These are phyloP conservation scores for Cytospora leucostoma DNA, from an alignment of 2,329 filamentous ascomycete genomes.

Conservation along the genomic window DNA sequence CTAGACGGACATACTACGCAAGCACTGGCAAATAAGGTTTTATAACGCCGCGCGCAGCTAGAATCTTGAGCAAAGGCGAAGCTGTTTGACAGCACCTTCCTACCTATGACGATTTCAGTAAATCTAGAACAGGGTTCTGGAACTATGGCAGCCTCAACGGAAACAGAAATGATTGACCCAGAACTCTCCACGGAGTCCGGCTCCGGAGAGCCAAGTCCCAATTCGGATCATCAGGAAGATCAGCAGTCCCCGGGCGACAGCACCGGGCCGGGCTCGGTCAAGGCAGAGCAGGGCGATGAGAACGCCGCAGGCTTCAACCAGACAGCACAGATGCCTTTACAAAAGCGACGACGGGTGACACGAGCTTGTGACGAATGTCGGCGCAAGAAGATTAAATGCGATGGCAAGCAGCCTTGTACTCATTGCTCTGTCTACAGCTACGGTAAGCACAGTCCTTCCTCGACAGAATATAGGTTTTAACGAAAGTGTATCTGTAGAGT, in stretches of 20 bases:
- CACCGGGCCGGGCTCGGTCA: slow-evolving; percentile 14
- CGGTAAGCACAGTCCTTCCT: slow-evolving; percentile 57
- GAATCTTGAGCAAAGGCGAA: neutral
- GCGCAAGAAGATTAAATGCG: slow-evolving; percentile 85
- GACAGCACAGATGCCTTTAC: slow-evolving; percentile 53
- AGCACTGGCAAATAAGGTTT: slow-evolving; percentile 15
- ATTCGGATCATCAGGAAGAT: slow-evolving; percentile 44
- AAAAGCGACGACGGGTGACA: slow-evolving; percentile 77
- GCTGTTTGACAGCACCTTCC: neutral
- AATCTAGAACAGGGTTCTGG: slow-evolving; percentile 3
- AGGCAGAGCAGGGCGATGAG: slow-evolving; percentile 22
- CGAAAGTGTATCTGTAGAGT: slow-evolving; percentile 59
- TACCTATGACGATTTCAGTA: neutral
- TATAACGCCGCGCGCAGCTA: slow-evolving; percentile 1
- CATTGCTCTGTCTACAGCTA: slow-evolving; percentile 99
- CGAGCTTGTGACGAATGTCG: slow-evolving; percentile 81
- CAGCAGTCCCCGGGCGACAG: slow-evolving; percentile 25
- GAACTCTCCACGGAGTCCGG: slow-evolving; percentile 22
- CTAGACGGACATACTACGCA: slow-evolving; percentile 16
- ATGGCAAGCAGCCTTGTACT: slow-evolving; percentile 85
- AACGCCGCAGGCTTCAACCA: slow-evolving; percentile 16
- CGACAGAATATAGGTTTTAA: neutral
- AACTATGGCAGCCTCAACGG: neutral
- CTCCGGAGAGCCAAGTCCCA: slow-evolving; percentile 33
- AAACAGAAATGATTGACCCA: slow-evolving; percentile 15